Conservation (phyloP, 495 filamentous ascomycete species). For the Pyrenopolyporus hunteri region DNA sequence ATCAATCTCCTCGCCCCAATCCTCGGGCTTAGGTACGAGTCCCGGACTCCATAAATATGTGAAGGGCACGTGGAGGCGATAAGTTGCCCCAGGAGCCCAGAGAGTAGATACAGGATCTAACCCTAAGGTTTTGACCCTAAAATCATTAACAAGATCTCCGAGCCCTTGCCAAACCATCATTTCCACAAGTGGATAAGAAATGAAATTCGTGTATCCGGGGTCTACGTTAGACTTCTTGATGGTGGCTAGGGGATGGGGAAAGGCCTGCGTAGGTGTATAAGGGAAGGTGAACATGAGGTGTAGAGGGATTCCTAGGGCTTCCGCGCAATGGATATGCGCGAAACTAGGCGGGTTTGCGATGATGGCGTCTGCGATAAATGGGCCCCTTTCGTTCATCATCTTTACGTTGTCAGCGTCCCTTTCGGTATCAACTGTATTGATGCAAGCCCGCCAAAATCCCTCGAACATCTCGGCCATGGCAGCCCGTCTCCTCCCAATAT, state of each 20-base stretch:
- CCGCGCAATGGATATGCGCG: slow-evolving; percentile 69
- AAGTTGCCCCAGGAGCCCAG: slow-evolving; percentile 69
- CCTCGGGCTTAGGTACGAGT: slow-evolving; percentile 67
- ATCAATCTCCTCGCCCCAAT: slow-evolving; percentile 68
- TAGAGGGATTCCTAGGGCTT: slow-evolving; percentile 67
- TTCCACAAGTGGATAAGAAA: slow-evolving; percentile 73
- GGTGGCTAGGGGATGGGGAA: slow-evolving; percentile 74
- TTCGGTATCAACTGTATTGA: slow-evolving; percentile 62
- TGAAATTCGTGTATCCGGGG: slow-evolving; percentile 67
- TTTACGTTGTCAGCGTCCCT: slow-evolving; percentile 55
- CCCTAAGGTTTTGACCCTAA: slow-evolving; percentile 62
- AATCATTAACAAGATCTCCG: slow-evolving; percentile 70
- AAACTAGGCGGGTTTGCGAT: slow-evolving; percentile 73
- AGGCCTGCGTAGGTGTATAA: slow-evolving; percentile 67
- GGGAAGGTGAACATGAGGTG: slow-evolving; percentile 72
- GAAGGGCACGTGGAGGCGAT: slow-evolving; percentile 64
- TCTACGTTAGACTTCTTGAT: slow-evolving; percentile 66
- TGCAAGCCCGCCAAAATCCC: slow-evolving; percentile 67
- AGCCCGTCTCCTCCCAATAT: slow-evolving; percentile 63
- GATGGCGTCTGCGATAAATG: slow-evolving; percentile 75
- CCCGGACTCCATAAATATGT: slow-evolving; percentile 73
- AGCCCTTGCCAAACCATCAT: slow-evolving; percentile 71
- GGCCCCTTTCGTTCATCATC: slow-evolving; percentile 58
- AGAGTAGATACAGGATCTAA: slow-evolving; percentile 66
- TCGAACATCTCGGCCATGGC: slow-evolving; percentile 68